Percentiles rank a stretch among this genome's conserved stretches.
These are phyloP conservation scores for Harrya chromipes DNA, from an alignment of 768 basidiomycete species.

Conservation along the genomic window DNA sequence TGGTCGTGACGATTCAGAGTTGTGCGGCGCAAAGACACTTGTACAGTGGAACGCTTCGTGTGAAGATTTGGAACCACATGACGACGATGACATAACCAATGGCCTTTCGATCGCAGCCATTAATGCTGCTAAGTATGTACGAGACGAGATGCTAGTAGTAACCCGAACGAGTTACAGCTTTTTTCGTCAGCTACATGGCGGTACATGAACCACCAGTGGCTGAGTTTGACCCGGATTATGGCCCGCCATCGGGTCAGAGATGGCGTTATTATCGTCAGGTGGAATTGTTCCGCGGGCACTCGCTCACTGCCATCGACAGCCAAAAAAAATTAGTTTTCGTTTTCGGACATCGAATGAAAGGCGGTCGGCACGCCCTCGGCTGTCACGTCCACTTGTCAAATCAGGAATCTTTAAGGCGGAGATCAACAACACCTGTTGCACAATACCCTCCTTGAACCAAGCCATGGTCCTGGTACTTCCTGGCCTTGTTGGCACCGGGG, in stretches of 20 bases:
- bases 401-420: neutral
- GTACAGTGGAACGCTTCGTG: slow-evolving; percentile 12
- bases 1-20: slow-evolving; percentile 13
- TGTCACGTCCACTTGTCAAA: too few species aligned
- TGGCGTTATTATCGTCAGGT: neutral
- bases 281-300: slow-evolving; percentile 7
- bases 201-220: too few species aligned
- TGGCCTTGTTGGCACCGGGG: slow-evolving; percentile 8
- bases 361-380: neutral
- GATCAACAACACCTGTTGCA: neutral
- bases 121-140: neutral
- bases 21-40: slow-evolving; percentile 6
- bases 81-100: slow-evolving; percentile 27
- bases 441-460: too few species aligned
- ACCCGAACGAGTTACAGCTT: too few species aligned
- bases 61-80: slow-evolving; percentile 20
- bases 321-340: neutral
- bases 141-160: neutral
- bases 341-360: neutral
- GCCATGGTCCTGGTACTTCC: neutral
- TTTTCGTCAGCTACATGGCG: neutral
- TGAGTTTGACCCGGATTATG: neutral
- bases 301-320: neutral
- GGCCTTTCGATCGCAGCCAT: neutral
- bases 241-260: too few species aligned